Conservation (phyloP, 2,329 filamentous ascomycete genomes). For the Simplicillium aogashimaense region DNA sequence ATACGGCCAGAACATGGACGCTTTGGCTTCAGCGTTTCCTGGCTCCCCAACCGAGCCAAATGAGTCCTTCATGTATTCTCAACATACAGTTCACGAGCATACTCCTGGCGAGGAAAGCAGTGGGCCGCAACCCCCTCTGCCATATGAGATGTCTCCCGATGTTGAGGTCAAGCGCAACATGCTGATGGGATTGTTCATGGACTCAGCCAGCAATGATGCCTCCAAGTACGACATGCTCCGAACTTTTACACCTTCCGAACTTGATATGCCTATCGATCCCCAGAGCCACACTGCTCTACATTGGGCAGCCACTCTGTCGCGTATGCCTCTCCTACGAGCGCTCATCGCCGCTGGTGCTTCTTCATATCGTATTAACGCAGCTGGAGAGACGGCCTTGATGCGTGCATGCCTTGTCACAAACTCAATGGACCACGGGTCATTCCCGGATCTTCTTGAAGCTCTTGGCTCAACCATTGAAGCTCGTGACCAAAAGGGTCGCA, state of each 20-base stretch:
- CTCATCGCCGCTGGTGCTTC: constrained; percentile 79
- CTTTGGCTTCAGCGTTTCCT: constrained; percentile 39
- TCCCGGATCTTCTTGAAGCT: constrained; percentile 82
- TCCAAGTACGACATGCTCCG: constrained; percentile 68
- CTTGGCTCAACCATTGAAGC: constrained; percentile 85
- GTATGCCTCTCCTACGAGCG: constrained; percentile 70
- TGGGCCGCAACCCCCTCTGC: constrained; percentile 55
- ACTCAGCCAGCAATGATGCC: constrained; percentile 59
- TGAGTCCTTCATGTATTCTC: constrained; percentile 65
- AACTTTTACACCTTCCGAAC: constrained; percentile 65
- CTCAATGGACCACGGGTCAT: constrained; percentile 82
- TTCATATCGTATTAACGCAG: constrained; percentile 77
- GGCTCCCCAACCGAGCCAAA: constrained; percentile 72
- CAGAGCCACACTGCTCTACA: constrained; percentile 86
- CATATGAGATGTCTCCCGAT: constrained; percentile 49
- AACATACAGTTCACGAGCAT: constrained; percentile 32
- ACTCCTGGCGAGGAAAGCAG: constrained; percentile 38
- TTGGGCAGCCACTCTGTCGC: constrained; percentile 89
- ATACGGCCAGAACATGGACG: constrained; percentile 36
- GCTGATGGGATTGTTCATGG: constrained; percentile 75
- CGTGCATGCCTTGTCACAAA: constrained; percentile 90
- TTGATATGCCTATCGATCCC: constrained; percentile 86
- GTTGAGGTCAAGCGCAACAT: constrained; percentile 73
- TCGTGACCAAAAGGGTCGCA: constrained; percentile 78
- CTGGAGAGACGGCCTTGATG: constrained; percentile 87